Conservation (phyloP, 164 flowering plant genomes). For the Tetrastigma voinierianum region DNA sequence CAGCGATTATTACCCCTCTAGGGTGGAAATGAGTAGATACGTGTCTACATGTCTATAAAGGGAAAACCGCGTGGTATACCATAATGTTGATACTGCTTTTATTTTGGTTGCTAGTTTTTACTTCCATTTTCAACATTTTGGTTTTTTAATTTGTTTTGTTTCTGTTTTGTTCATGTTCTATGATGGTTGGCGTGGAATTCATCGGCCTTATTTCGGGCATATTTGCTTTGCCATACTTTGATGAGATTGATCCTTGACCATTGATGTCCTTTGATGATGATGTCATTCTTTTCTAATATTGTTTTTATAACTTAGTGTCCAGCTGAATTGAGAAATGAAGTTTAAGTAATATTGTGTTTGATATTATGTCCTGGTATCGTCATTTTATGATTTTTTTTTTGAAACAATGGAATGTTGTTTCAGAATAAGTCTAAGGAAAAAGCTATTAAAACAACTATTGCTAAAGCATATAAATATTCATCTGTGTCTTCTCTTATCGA, state of each 20-base stretch:
- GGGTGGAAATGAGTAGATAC: constrained; percentile 99
- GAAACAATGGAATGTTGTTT: too few species aligned
- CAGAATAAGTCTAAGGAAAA: too few species aligned
- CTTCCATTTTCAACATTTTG: neutral
- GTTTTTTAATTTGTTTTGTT: neutral
- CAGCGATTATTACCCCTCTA: constrained; percentile 75
- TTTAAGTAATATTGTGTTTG: too few species aligned
- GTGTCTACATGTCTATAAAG: constrained; percentile 87
- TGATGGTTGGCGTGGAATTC: constrained; percentile 82
- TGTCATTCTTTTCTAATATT: too few species aligned
- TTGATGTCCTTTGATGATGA: constrained; percentile 94
- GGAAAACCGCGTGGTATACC: constrained; percentile 58
- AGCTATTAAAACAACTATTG: too few species aligned
- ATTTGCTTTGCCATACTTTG: constrained; percentile 97
- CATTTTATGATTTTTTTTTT: too few species aligned
- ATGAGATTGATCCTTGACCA: constrained; percentile 89
- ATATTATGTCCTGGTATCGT: too few species aligned
- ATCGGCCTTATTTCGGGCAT: constrained; percentile 93
- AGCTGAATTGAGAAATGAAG: neutral
- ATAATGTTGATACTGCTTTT: neutral
- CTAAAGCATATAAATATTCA: too few species aligned
- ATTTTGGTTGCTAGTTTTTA: neutral
- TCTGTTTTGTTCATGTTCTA: constrained; percentile 5
- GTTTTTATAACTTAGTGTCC: neutral
- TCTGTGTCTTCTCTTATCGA: too few species aligned